These are phyloP conservation scores for Sporothrix protearum DNA, from an alignment of 2,329 filamentous ascomycete genomes.

Conservation along the genomic window DNA sequence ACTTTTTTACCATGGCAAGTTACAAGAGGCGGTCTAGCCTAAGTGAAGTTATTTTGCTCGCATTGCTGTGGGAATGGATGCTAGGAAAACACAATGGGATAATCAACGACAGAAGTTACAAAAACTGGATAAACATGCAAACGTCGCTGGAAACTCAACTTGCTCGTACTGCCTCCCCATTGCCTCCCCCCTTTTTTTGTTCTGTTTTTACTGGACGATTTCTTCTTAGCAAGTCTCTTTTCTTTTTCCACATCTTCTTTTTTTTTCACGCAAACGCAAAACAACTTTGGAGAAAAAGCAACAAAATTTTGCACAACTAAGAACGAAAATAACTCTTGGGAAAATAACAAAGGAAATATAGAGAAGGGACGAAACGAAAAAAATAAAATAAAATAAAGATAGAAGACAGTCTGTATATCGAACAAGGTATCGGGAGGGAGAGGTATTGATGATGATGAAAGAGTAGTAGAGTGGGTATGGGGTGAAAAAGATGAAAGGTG, in stretches of 20 bases:
- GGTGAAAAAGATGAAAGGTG: conserved; percentile 26
- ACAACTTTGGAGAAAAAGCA: not conserved
- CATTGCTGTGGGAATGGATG: not conserved
- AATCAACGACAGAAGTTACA: not conserved
- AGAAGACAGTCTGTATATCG: conserved; percentile 35
- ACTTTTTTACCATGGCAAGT: not conserved
- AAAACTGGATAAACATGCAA: not conserved
- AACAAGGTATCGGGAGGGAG: conserved; percentile 44
- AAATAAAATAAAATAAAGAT: conserved; percentile 21
- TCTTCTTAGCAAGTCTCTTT: not conserved
- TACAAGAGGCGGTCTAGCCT: not conserved
- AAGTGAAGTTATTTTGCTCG: not conserved
- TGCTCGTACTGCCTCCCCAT: not conserved
- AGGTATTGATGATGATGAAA: conserved; percentile 18
- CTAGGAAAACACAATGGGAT: not conserved
- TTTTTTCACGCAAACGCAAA: not conserved
- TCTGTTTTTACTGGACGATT: not conserved
- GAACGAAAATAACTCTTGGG: not conserved
- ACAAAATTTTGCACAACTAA: conserved; percentile 15
- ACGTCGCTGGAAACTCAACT: not conserved
- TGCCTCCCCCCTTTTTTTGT: not conserved
- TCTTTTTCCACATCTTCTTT: not conserved
- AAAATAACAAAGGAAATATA: conserved; percentile 10
- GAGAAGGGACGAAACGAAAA: not conserved
- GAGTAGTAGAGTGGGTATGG: conserved; percentile 17